These are phyloP conservation scores for Pythium volutum DNA, from an alignment of 352 stramenopile genomes.

Conservation along the genomic window DNA sequence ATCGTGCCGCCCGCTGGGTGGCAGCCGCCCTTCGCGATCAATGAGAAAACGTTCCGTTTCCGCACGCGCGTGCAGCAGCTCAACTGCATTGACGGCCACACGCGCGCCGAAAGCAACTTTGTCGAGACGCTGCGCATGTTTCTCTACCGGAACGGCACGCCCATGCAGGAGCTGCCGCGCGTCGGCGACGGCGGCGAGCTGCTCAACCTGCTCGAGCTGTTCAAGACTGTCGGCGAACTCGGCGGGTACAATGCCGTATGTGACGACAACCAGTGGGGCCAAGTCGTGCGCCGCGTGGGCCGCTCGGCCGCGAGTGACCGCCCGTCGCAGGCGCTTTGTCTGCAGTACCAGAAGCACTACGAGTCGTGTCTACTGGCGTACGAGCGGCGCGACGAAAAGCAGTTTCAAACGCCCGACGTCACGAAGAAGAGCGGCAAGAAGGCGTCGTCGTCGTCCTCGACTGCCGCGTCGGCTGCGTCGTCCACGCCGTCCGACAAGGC, in stretches of 20 bases:
- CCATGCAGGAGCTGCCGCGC: slow-evolving; percentile 74
- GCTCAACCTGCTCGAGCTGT: slow-evolving; percentile 65
- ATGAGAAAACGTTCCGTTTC: slow-evolving; percentile 89
- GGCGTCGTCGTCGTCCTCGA: neutral
- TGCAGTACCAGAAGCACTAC: slow-evolving; percentile 55
- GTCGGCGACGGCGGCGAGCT: slow-evolving; percentile 55
- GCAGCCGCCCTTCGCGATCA: slow-evolving; percentile 87
- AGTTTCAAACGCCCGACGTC: slow-evolving; percentile 32
- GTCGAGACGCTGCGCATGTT: slow-evolving; percentile 80
- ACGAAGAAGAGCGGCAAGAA: slow-evolving; percentile 22
- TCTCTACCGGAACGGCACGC: slow-evolving; percentile 67
- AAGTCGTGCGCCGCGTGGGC: slow-evolving; percentile 62
- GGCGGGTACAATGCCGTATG: slow-evolving; percentile 55
- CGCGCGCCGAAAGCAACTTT: slow-evolving; percentile 76
- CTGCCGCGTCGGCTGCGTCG: slow-evolving; percentile 11
- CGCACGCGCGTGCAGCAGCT: slow-evolving; percentile 95
- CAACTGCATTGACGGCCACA: slow-evolving; percentile 87
- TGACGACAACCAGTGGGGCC: slow-evolving; percentile 33
- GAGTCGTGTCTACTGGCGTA: slow-evolving; percentile 47
- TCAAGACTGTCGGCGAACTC: slow-evolving; percentile 54
- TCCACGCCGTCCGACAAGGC: slow-evolving; percentile 42
- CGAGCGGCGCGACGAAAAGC: slow-evolving; percentile 36
- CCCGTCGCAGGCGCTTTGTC: slow-evolving; percentile 45
- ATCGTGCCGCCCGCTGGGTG: slow-evolving; percentile 96
- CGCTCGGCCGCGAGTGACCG: slow-evolving; percentile 48